Percentiles rank a stretch among this genome's conserved stretches.
phyloP scores from a whole-genome alignment of 2,329 filamentous ascomycete species.

The Talaromyces sp. region DNA sequence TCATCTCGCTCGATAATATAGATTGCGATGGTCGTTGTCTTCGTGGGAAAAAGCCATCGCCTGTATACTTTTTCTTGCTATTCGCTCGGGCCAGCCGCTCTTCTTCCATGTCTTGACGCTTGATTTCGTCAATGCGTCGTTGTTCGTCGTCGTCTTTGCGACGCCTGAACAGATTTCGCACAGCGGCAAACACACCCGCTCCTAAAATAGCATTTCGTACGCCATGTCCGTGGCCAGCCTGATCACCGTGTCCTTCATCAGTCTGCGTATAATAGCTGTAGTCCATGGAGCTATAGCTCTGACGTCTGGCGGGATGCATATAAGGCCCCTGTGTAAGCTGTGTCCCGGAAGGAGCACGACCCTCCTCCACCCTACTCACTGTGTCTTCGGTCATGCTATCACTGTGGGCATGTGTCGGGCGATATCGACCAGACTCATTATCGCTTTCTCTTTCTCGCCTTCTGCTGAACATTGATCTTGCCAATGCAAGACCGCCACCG shows the following conservation, averaged over 20 bases:
- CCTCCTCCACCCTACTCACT: conserved; percentile 50
- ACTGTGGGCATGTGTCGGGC: conserved; percentile 49
- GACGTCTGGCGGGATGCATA: conserved; percentile 26
- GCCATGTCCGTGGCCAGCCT: conserved; percentile 42
- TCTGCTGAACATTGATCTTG: conserved; percentile 57
- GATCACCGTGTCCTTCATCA: conserved; percentile 38
- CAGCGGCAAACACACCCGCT: conserved; percentile 61
- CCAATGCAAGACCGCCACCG: conserved; percentile 60
- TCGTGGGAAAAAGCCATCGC: conserved; percentile 53
- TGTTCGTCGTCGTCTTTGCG: conserved; percentile 55
- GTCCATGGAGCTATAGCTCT: conserved; percentile 22
- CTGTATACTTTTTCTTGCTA: conserved; percentile 64
- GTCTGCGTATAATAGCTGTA: conserved; percentile 43
- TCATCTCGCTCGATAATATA: conserved; percentile 37
- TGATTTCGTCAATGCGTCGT: conserved; percentile 56
- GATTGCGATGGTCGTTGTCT: conserved; percentile 30
- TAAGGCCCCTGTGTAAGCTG: conserved; percentile 24
- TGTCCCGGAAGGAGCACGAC: conserved; percentile 39
- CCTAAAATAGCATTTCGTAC: conserved; percentile 62
- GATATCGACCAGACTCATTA: conserved; percentile 52
- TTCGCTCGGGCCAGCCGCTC: conserved; percentile 52
- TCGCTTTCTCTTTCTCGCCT: conserved; percentile 53
- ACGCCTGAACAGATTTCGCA: conserved; percentile 59
- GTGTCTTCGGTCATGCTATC: conserved; percentile 41
- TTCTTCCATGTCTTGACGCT: conserved; percentile 50